Percentiles rank a stretch among this genome's conserved stretches.
phyloP scores from a whole-genome alignment of 202 grass and related monocot species.

The Miscanthus sacchariflorus region DNA sequence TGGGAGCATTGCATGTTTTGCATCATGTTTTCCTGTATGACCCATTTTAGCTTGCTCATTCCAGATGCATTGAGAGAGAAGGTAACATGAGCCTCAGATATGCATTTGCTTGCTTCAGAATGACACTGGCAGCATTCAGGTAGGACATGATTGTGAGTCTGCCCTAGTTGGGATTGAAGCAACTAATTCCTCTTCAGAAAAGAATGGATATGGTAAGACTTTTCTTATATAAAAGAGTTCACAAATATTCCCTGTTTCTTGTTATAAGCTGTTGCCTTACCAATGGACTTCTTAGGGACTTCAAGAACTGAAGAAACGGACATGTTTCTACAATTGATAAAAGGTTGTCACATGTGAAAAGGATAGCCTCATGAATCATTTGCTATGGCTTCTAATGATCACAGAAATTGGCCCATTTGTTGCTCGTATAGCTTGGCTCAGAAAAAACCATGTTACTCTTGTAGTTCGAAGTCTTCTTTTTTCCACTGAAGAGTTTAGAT shows the following conservation, averaged over 20 bases:
- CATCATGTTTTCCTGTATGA: constrained; percentile 15
- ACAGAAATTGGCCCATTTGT: neutral
- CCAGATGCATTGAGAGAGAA: constrained; percentile 55
- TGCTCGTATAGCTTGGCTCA: neutral
- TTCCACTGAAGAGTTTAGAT: neutral
- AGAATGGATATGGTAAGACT: neutral
- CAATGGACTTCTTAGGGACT: neutral
- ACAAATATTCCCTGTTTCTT: neutral
- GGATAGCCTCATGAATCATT: neutral
- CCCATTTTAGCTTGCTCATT: neutral
- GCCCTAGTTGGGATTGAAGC: neutral
- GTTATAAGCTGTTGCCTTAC: neutral
- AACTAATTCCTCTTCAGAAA: neutral
- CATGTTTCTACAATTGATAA: neutral
- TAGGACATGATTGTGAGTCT: neutral
- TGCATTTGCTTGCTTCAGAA: neutral
- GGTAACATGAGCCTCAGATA: constrained; percentile 46
- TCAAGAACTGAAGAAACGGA: neutral
- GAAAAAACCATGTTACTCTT: neutral
- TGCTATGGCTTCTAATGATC: neutral
- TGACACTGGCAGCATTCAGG: neutral
- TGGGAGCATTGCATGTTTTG: neutral
- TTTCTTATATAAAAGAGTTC: neutral
- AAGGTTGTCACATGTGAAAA: neutral
- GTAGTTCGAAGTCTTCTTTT: too few relatives aligned